Evolutionary conservation across 129 eudicot species (phyloP).

Genomic region (Glebionis coronaria): DNA sequence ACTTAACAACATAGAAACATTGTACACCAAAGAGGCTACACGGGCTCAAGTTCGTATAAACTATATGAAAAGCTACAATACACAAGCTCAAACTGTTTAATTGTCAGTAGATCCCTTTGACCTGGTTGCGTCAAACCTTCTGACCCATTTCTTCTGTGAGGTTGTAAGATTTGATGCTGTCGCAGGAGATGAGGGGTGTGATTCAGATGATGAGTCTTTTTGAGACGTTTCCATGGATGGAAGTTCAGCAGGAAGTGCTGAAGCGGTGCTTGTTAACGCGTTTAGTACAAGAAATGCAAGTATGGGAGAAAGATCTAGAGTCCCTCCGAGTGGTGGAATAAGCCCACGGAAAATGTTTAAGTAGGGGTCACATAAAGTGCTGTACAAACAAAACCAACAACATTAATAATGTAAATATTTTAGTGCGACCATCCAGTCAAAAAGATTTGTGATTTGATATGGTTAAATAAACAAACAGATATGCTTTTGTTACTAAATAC

Average conservation of each 20-base stretch:
- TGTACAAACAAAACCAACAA: conserved; percentile 30
- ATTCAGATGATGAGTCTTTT: conserved; percentile 23
- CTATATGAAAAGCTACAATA: background rate
- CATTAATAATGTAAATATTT: no score
- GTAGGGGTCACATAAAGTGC: conserved; percentile 94
- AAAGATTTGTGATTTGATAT: background rate
- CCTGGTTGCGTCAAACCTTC: conserved; percentile 43
- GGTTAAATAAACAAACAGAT: background rate
- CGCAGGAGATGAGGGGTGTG: conserved; percentile 12
- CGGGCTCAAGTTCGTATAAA: background rate
- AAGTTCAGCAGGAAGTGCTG: conserved; percentile 98
- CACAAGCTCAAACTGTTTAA: background rate
- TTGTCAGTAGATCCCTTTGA: conserved; percentile 13
- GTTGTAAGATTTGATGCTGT: conserved; percentile 37
- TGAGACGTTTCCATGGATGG: conserved; percentile 35
- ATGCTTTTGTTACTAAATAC: background rate
- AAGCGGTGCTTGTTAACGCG: conserved; percentile 80
- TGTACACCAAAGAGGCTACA: conserved; percentile 1
- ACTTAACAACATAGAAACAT: background rate
- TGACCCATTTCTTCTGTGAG: conserved; percentile 69
- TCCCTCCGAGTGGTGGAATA: conserved; percentile 95
- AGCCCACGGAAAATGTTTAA: conserved; percentile 88
- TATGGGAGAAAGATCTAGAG: conserved; percentile 92
- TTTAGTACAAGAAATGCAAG: conserved; percentile 82
- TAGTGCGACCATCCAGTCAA: background rate